Evolutionary conservation across 306 rosid species (phyloP), one percentile per base, ranked within the genome.

Genomic region (Lagenaria siceraria): DNA sequence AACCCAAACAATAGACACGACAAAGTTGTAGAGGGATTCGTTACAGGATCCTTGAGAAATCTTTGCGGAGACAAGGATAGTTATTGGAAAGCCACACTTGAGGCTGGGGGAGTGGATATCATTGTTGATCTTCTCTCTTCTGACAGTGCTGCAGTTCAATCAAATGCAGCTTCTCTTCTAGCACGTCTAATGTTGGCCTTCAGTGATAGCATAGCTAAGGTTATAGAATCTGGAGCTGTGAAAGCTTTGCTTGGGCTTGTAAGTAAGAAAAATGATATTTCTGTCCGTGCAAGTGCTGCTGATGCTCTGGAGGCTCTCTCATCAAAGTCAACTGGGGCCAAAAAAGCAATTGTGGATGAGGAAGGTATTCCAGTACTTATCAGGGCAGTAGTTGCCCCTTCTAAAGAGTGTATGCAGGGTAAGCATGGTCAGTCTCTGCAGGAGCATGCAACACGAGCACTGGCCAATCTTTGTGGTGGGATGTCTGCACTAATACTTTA

Each of bases 271-370:
- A 92, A 95, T 85, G 86, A 92, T 77, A 82, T 88, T 87, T 88
- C 97, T 84, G 97, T 95, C 8, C 89, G 97, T 65, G 96, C 97
- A 63, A 90, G 98, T 89, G 97, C 98, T 80, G 98, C 98, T 42
- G 96, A 95, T 83, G 98, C 97, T 80, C 81, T 95, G 62, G 97
- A 95, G 89, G 97, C 87, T 49, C 97, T 95, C 63, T 90, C 97
- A 79, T 90, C 93, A 54, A 88, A 87, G 84, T 92, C 96, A 81
- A 79, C 92, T 58, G 36, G 51, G 15, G 97, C 96, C 58, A 95
- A 85, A 85, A 86, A 92, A 80, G 92, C 87, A 72, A 91, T 95
- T 83, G 93, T 90, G 55, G 84, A 82, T 64, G 92, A 84, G 77
- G 87, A 83, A 69, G 98, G 98, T 63, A 71, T 90, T 81, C 88